These are phyloP conservation scores for Haberlea rhodopensis DNA, from an alignment of 257 asterid genomes.

Conservation along the genomic window DNA sequence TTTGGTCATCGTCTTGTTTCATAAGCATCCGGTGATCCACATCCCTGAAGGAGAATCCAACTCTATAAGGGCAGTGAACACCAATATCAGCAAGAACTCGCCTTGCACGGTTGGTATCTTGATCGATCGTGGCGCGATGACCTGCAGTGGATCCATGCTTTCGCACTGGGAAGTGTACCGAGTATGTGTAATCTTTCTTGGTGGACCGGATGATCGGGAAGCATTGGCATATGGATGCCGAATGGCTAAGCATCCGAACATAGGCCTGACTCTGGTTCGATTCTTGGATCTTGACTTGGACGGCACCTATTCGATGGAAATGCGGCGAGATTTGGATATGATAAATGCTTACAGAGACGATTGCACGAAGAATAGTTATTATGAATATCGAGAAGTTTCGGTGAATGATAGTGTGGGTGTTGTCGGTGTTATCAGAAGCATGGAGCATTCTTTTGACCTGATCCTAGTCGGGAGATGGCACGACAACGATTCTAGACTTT, in stretches of 20 bases:
- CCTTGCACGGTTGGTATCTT: constrained; percentile 48
- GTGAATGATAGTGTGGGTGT: constrained; percentile 33
- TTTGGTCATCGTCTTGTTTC: constrained; percentile 38
- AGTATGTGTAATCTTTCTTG: constrained; percentile 36
- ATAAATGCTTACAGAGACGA: constrained; percentile 22
- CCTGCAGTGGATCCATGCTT: neutral
- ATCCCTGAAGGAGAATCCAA: constrained; percentile 9
- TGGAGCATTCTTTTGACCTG: constrained; percentile 32
- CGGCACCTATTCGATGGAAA: neutral
- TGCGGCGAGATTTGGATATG: constrained; percentile 19
- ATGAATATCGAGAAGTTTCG: constrained; percentile 34
- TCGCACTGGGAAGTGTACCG: neutral
- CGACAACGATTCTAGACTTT: constrained; percentile 21
- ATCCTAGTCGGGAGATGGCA: constrained; percentile 43
- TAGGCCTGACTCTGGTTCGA: constrained; percentile 30
- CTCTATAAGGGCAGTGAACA: constrained; percentile 28
- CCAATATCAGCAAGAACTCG: constrained; percentile 28
- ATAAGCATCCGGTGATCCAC: constrained; percentile 19
- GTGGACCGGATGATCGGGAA: constrained; percentile 50
- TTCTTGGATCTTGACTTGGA: constrained; percentile 11
- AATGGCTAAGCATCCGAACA: constrained; percentile 34
- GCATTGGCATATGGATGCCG: constrained; percentile 37
- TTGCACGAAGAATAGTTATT: constrained; percentile 12
- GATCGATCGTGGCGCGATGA: constrained; percentile 27
- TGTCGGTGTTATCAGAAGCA: constrained; percentile 23